These are phyloP conservation scores for Pestalotiopsis sp. DNA, from an alignment of 2,329 filamentous ascomycete species.

Conservation along the genomic window DNA sequence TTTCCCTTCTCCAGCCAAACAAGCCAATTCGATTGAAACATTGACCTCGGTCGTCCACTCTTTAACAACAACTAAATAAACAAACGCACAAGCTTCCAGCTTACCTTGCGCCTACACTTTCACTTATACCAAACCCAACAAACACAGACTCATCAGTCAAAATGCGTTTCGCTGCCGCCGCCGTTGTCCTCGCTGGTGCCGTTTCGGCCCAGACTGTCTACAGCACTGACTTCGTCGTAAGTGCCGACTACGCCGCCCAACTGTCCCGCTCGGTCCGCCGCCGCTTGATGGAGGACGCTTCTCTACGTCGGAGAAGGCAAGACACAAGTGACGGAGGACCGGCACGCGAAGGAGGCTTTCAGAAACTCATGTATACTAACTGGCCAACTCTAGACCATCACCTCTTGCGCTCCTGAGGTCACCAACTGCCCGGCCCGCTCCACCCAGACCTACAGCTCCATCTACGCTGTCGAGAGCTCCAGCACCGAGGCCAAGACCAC, in stretches of 20 bases:
- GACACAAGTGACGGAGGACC: neutral
- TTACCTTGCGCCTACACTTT: conserved; percentile 33
- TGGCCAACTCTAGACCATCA: conserved; percentile 59
- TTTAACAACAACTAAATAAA: conserved; percentile 35
- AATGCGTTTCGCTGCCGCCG: conserved; percentile 63
- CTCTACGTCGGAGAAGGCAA: neutral
- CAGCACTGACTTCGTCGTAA: conserved; percentile 50
- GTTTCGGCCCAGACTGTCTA: conserved; percentile 53
- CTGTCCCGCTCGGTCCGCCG: neutral
- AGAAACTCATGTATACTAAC: conserved; percentile 52
- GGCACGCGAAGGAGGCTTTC: neutral
- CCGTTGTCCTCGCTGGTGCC: conserved; percentile 51
- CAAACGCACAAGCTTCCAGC: conserved; percentile 30
- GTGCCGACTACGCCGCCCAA: neutral
- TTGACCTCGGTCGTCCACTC: conserved; percentile 64
- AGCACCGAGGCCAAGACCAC: conserved; percentile 1
- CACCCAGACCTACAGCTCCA: conserved; percentile 42
- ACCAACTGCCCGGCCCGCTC: conserved; percentile 60
- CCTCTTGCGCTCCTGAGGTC: conserved; percentile 61
- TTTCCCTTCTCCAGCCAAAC: conserved; percentile 43
- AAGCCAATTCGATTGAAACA: conserved; percentile 45
- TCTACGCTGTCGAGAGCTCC: conserved; percentile 34
- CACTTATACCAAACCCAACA: conserved; percentile 26
- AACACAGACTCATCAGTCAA: conserved; percentile 44
- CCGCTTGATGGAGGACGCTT: neutral